Evolutionary conservation across 768 basidiomycete genomes (phyloP), one percentile per base, ranked within the genome.

Genomic region (Lactarius tabidus): DNA sequence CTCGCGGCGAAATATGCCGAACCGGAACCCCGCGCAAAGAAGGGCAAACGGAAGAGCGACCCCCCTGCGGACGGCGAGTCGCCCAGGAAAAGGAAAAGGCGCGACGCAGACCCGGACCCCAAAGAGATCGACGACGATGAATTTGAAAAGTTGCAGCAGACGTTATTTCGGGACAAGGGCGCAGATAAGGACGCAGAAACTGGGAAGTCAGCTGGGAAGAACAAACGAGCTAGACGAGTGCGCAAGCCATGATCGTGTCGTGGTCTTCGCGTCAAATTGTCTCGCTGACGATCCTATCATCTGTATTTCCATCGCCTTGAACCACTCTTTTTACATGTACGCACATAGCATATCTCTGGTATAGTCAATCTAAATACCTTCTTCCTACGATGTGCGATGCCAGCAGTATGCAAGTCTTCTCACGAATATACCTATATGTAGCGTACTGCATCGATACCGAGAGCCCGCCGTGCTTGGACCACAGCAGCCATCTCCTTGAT

Each of bases 401-500:
- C n/a, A 39, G 59, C 39, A 33, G 35, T 54, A 63, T 53, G 57
- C 33, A 28, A 51, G 17, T 33, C 41, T 36, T 31, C n/a, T 15
- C 31, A n/a, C 36, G 58, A 51, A 57, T 39, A 31, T 29, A 48
- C 23, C 60, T 73, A 92, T 70, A 93, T 72, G 72, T 91, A 93
- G 70, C 89, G 84, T 67, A 93, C 76, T 28, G 85, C 80, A 76
- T 95, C 93, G 67, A 95, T 90, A 10, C 94, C 94, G 60, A 95
- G 76, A 75, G 86, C 88, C 66, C 91, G 79, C 64, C 93, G 80
- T 18, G 91, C 92, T 75, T 92, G 88, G 59, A 95, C 84, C 68
- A 94, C 88, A 17, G 92, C 91, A 17, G 86, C 86, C 38, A 95
- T 78, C 75, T 98, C 96, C 77, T 98, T 98, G 72, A 98, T 89